A percentile compares a stretch with the other conserved stretches of the same genome.
These are phyloP conservation scores for Penicillium olsonii DNA, from an alignment of 2,329 filamentous ascomycete species.

Conservation along the genomic window DNA sequence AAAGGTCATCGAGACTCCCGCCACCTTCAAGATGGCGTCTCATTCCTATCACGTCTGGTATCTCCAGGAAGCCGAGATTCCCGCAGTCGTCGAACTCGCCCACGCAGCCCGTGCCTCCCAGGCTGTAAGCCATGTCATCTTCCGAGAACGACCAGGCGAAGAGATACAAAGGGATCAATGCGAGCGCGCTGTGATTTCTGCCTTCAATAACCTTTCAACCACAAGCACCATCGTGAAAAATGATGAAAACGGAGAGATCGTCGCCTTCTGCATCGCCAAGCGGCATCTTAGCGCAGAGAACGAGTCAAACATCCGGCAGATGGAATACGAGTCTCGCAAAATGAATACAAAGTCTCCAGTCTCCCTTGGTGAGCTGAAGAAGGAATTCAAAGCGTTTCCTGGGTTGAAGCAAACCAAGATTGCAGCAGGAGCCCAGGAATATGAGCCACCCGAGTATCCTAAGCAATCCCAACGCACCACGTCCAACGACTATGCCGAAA, in stretches of 20 bases:
- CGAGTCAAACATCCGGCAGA: not conserved
- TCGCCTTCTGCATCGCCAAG: not conserved
- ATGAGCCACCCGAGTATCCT: too few species aligned
- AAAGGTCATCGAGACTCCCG: not conserved
- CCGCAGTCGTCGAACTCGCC: not conserved
- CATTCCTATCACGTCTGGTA: not conserved
- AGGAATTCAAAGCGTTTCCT: too few species aligned
- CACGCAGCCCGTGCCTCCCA: not conserved
- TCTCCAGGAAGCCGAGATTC: not conserved
- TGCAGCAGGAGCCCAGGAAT: too few species aligned
- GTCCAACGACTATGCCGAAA: too few species aligned
- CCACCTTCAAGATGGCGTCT: not conserved
- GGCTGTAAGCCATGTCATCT: not conserved
- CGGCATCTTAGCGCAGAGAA: not conserved
- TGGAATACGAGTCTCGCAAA: too few species aligned
- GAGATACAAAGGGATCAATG: not conserved
- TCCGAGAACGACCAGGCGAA: not conserved
- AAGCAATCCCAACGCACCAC: too few species aligned
- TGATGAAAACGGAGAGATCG: not conserved
- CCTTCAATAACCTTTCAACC: not conserved
- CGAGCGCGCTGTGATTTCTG: not conserved
- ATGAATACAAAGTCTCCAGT: too few species aligned
- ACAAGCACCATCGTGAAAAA: not conserved
- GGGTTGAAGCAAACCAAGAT: too few species aligned
- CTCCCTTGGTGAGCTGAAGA: too few species aligned